A percentile compares a stretch with the other conserved stretches of the same genome.
Evolutionary conservation across 768 basidiomycete species (phyloP).

Genomic region (Trametes cubensis): DNA sequence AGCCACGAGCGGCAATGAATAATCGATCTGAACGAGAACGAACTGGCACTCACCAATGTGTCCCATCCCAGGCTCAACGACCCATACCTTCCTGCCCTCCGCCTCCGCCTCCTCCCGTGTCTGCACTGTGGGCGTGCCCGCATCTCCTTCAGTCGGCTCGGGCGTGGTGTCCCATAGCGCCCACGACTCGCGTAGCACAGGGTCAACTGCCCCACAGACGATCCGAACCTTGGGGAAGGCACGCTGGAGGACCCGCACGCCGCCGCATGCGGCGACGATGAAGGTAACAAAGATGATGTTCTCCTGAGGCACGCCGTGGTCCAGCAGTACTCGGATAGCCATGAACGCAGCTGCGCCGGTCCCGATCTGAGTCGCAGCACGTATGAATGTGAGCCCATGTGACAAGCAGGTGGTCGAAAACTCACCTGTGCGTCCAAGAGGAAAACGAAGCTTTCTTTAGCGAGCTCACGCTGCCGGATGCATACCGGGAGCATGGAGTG

Average conservation of each 20-base stretch:
- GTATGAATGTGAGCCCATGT: not conserved
- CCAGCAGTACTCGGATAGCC: constrained; percentile 90
- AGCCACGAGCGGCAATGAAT: not conserved
- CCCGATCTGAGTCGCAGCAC: constrained; percentile 63
- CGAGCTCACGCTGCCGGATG: constrained; percentile 66
- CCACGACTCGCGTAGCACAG: constrained; percentile 75
- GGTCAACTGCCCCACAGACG: constrained; percentile 83
- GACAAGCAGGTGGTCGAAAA: not conserved
- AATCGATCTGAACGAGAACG: too few species aligned
- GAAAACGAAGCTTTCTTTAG: constrained; percentile 78
- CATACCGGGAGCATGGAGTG: constrained; percentile 78
- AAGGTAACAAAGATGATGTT: constrained; percentile 90
- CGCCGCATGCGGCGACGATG: constrained; percentile 82
- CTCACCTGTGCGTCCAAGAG: constrained; percentile 85
- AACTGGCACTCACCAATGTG: constrained; percentile 66
- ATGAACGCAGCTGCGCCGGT: constrained; percentile 93
- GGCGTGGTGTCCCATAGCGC: constrained; percentile 29
- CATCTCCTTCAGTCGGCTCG: constrained; percentile 34
- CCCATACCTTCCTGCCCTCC: constrained; percentile 70
- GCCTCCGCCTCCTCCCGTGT: constrained; percentile 25
- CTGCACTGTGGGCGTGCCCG: constrained; percentile 11
- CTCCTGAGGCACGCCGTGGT: constrained; percentile 86
- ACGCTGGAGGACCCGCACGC: constrained; percentile 70
- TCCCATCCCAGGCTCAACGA: constrained; percentile 87
- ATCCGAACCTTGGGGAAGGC: constrained; percentile 88